phyloP scores from a whole-genome alignment of 495 filamentous ascomycete species.

The Diplogelasinospora grovesii region DNA sequence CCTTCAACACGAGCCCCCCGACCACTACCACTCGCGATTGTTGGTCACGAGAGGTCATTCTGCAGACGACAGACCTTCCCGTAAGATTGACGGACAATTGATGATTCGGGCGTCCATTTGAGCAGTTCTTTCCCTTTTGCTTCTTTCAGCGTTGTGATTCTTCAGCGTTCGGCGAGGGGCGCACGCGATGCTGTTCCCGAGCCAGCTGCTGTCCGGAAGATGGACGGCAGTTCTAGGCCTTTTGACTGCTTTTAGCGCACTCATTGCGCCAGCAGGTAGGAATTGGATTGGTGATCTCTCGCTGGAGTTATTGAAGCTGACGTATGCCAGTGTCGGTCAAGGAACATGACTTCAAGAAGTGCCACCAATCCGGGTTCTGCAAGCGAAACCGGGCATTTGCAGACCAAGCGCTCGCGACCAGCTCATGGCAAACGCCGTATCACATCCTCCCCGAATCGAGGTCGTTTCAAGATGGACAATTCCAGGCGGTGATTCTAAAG shows the following conservation, averaged over 20 bases:
- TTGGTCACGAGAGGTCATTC: too few relatives aligned
- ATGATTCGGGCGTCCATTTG: too few relatives aligned
- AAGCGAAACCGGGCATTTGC: conserved; percentile 87
- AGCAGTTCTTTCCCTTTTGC: conserved; percentile 5
- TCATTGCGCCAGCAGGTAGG: conserved; percentile 48
- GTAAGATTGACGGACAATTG: too few relatives aligned
- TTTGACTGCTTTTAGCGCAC: conserved; percentile 34
- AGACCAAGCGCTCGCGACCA: conserved; percentile 59
- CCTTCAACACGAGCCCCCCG: too few relatives aligned
- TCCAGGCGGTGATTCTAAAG: conserved; percentile 76
- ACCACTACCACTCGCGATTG: too few relatives aligned
- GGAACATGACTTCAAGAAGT: conserved; percentile 94
- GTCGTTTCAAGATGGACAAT: conserved; percentile 68
- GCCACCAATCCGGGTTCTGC: conserved; percentile 91
- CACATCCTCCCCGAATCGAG: conserved; percentile 63
- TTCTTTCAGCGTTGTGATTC: conserved; percentile 8
- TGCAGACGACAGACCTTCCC: too few relatives aligned
- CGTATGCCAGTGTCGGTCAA: conserved; percentile 66
- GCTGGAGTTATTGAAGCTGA: conserved; percentile 7
- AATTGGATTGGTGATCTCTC: too few relatives aligned
- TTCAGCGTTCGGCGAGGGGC: conserved; percentile 4
- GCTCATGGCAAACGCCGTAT: conserved; percentile 77
- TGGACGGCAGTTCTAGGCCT: conserved; percentile 52
- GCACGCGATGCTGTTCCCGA: conserved; percentile 32
- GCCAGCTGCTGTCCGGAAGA: conserved; percentile 41